Evolutionary conservation across 208 protist species (phyloP), one percentile per base, ranked within the genome.

Genomic region (Trypanosoma vivax): DNA sequence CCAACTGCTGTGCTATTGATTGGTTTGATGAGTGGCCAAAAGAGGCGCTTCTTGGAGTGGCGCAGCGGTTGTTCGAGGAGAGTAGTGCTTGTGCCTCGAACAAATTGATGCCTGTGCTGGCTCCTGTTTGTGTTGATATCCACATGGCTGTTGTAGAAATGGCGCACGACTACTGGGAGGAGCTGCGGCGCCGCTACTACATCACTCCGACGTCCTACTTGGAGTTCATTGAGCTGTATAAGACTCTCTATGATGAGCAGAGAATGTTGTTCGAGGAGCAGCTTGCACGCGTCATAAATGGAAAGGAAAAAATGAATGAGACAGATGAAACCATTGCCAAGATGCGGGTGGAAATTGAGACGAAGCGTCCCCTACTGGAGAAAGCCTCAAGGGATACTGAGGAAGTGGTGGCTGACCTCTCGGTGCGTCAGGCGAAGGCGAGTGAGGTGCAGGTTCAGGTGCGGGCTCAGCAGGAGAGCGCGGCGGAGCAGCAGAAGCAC

Each of bases 1-100:
- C 97, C 18, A 98, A 98, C 76, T 98, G 97, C 73, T 98, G 96
- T 73, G 83, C 90, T 31, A 97, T 98, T 55, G 96, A 99, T 70
- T 99, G 97, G 97, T 98, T 98, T 62, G 88, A 95, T 54, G 83
- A 91, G 57, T 99, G 97, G 96, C 95, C 97, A 28, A 38, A 56
- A 10, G 92, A 98, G 60, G 97, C 96, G 5, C 77, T 99, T 11
- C 62, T 75, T 40, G 76, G 72, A 41, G 96, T 98, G 11, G 78
- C 94, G 21, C 54, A 69, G 49, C 79, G 80, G n/a, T 47, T 93
- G 56, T 76, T 96, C 60, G 51, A 83, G 35, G 79, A 91, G 39
- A 49, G 76, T 7, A 45, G 60, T 49, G 46, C n/a, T 49, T 31
- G 25, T 9, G 51, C 28, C 43, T 67, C 30, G 47, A 54, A 54